A percentile compares a stretch with the other conserved stretches of the same genome.
Conservation (phyloP, 2,329 filamentous ascomycete species). For the Paecilomyces niveus region DNA sequence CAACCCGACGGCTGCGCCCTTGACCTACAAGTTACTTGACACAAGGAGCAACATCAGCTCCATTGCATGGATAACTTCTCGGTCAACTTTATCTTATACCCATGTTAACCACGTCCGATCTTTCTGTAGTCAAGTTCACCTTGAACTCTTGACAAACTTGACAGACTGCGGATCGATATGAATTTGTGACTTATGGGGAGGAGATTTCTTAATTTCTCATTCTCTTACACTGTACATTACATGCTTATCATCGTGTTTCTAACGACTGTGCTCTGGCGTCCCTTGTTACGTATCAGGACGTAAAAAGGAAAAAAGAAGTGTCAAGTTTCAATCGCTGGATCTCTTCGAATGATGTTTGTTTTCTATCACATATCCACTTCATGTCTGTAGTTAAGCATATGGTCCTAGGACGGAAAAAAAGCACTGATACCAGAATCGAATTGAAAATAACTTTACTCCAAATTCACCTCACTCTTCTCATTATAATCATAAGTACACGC, state of each 20-base stretch:
- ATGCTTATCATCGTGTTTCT: not conserved
- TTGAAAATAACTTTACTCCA: not conserved
- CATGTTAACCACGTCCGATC: not conserved
- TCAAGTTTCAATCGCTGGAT: not conserved
- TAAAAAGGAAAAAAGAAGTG: not conserved
- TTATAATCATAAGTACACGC: not conserved
- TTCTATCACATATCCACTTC: not conserved
- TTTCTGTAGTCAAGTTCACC: not conserved
- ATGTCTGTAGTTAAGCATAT: not conserved
- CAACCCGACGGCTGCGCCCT: not conserved
- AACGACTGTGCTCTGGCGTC: not conserved
- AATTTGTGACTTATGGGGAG: not conserved
- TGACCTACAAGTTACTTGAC: not conserved
- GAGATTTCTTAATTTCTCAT: not conserved
- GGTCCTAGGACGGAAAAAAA: not conserved
- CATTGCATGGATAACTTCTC: not conserved
- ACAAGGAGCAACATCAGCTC: not conserved
- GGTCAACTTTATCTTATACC: not conserved
- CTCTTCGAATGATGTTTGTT: not conserved
- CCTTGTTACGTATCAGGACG: not conserved
- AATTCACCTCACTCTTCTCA: not conserved
- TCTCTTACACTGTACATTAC: not conserved
- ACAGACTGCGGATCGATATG: not conserved
- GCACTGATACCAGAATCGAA: not conserved
- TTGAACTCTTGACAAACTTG: not conserved